Percentiles rank a stretch among this genome's conserved stretches.
Conservation (phyloP, 78 protist species). For the Acrasis kona region DNA sequence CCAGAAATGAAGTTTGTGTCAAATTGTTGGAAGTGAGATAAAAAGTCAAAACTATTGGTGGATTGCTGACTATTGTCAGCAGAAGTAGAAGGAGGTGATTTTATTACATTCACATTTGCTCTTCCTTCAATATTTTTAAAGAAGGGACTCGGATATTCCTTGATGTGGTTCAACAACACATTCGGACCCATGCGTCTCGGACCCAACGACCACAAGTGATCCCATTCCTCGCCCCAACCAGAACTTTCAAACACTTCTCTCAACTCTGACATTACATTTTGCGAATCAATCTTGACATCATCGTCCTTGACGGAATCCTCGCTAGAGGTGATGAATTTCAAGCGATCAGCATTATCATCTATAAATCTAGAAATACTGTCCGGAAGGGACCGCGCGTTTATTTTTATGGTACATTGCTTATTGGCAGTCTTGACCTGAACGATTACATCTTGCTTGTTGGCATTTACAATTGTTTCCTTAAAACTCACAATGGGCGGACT, state of each 20-base stretch:
- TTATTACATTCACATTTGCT: neutral
- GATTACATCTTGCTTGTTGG: neutral
- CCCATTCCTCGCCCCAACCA: slow-evolving; percentile 38
- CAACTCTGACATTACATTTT: slow-evolving; percentile 11
- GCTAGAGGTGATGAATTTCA: slow-evolving; percentile 31
- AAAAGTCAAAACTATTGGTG: too few relatives aligned
- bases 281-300: slow-evolving; percentile 20
- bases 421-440: slow-evolving; percentile 33
- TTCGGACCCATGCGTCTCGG: slow-evolving; percentile 50
- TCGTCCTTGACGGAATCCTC: slow-evolving; percentile 4
- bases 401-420: slow-evolving; percentile 21
- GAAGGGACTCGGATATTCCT: neutral
- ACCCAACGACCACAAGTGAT: slow-evolving; percentile 55
- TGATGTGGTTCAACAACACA: slow-evolving; percentile 21
- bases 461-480: slow-evolving; percentile 66
- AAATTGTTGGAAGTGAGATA: neutral
- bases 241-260: slow-evolving; percentile 18
- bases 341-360: slow-evolving; percentile 26
- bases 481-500: slow-evolving; percentile 86
- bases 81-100: neutral
- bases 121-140: neutral
- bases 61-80: neutral
- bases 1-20: slow-evolving; percentile 60
- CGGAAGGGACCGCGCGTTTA: slow-evolving; percentile 50
- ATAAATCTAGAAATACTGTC: slow-evolving; percentile 23